Percentiles rank a stretch among this genome's conserved stretches.
Conservation (phyloP, 2,329 filamentous ascomycete species). For the Sclerotinia glacialis region DNA sequence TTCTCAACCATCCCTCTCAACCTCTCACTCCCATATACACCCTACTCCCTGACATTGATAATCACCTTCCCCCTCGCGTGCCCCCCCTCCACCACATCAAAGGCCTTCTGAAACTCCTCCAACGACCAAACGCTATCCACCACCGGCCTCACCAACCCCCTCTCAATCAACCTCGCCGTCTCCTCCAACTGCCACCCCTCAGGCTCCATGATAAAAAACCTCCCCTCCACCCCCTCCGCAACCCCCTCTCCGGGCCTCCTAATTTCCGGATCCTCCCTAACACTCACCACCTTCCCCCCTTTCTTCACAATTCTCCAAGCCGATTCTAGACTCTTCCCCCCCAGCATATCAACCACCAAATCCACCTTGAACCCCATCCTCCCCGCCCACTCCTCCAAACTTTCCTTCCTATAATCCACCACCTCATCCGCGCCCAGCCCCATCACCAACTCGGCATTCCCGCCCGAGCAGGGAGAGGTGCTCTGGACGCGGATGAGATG, state of each 20-base stretch:
- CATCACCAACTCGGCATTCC: background rate
- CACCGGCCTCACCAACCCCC: background rate
- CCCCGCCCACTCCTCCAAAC: background rate
- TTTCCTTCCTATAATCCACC: background rate
- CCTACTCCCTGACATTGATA: background rate
- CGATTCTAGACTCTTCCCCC: background rate
- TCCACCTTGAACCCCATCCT: background rate
- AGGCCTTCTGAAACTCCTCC: constrained; percentile 12
- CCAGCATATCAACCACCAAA: constrained; percentile 14
- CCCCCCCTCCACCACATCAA: constrained; percentile 11
- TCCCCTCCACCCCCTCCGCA: constrained; percentile 1
- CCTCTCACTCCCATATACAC: background rate
- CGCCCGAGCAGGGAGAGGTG: constrained; percentile 14
- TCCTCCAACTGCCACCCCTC: constrained; percentile 18
- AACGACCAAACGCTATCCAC: constrained; percentile 17
- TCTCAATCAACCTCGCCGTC: background rate
- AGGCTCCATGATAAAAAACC: constrained; percentile 1
- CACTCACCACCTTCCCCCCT: constrained; percentile 3
- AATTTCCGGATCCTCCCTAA: background rate
- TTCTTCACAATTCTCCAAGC: constrained; percentile 6
- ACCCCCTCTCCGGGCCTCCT: background rate
- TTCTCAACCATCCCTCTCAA: background rate
- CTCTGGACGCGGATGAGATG: constrained; percentile 11
- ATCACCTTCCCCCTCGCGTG: constrained; percentile 14
- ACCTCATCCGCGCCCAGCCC: background rate